phyloP scores from a whole-genome alignment of 108 stramenopile genomes.

The Schizochytrium sp. region DNA sequence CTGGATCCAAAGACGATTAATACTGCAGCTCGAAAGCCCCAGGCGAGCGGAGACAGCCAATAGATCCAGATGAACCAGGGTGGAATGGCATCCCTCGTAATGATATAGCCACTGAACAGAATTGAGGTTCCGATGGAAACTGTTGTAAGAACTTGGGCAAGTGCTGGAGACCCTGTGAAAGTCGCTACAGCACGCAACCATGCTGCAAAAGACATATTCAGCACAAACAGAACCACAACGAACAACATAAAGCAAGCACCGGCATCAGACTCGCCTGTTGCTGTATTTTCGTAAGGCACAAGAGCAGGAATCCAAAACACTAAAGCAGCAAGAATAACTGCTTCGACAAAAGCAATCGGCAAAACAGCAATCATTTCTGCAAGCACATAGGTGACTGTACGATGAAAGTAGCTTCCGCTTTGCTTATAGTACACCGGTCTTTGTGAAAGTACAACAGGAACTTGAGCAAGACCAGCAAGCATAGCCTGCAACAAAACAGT shows the following conservation, averaged over 20 bases:
- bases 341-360: background rate
- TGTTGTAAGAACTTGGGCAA: background rate
- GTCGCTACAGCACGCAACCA: conserved; percentile 11
- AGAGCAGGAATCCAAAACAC: conserved; percentile 11
- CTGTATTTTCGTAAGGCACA: background rate
- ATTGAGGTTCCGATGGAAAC: background rate
- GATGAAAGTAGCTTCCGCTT: background rate
- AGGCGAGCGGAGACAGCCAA: conserved; percentile 31
- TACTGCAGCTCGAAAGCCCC: background rate
- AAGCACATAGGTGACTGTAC: background rate
- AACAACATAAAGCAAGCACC: conserved; percentile 28
- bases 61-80: conserved; percentile 62
- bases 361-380: background rate
- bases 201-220: conserved; percentile 51
- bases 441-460: background rate
- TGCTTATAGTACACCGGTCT: conserved; percentile 12
- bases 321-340: background rate
- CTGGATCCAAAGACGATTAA: conserved; percentile 4
- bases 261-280: background rate
- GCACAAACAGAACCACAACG: background rate
- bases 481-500: background rate
- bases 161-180: background rate
- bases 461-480: background rate
- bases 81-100: background rate
- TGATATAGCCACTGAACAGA: conserved; percentile 40